A percentile compares a stretch with the other conserved stretches of the same genome.
phyloP scores from a whole-genome alignment of 202 grass and related monocot species.

The Zoysia matrella region DNA sequence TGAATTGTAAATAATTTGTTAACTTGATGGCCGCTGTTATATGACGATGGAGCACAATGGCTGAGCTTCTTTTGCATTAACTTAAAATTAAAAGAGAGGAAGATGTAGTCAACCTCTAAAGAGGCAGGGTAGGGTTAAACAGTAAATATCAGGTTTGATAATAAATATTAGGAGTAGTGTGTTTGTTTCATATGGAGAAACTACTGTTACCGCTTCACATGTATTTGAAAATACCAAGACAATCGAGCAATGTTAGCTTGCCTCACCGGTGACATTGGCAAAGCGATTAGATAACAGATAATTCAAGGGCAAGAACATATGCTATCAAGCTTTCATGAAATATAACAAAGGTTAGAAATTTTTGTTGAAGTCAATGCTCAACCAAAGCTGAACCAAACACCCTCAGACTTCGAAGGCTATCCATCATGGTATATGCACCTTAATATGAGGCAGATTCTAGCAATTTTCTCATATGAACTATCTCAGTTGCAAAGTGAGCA shows the following conservation, averaged over 20 bases:
- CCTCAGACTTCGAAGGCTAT: too few species aligned
- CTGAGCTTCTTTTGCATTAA: too few species aligned
- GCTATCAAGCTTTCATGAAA: conserved; percentile 17
- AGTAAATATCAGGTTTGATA: too few species aligned
- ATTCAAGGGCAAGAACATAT: conserved; percentile 7
- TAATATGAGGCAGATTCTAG: neutral
- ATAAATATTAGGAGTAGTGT: too few species aligned
- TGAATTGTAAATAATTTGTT: too few species aligned
- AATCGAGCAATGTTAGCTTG: neutral
- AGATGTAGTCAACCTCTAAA: too few species aligned
- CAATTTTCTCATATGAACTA: neutral
- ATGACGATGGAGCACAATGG: neutral
- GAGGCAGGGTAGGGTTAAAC: too few species aligned
- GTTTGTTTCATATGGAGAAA: neutral
- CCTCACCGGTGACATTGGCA: neutral
- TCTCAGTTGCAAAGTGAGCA: neutral
- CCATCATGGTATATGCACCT: neutral
- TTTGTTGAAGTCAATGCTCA: neutral
- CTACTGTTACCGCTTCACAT: neutral
- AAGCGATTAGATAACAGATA: neutral
- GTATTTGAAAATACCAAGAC: neutral
- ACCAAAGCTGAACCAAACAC: neutral
- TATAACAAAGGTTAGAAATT: conserved; percentile 14
- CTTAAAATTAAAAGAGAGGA: too few species aligned
- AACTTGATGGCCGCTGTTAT: too few species aligned